A percentile compares a stretch with the other conserved stretches of the same genome.
phyloP scores from a whole-genome alignment of 2,329 filamentous ascomycete genomes.

The Dactylellina parvicollis region DNA sequence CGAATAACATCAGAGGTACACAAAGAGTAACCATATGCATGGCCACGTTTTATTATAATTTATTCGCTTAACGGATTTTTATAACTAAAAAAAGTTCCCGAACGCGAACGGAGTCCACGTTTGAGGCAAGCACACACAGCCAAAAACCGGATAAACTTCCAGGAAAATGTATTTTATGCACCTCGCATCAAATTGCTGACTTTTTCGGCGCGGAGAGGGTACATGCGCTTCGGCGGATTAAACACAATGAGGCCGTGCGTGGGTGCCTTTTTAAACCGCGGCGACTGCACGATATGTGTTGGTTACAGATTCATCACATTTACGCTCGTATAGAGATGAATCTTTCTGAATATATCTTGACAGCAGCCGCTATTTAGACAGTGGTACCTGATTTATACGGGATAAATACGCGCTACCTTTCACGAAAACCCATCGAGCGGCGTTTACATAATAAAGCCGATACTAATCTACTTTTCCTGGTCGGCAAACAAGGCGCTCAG shows the following conservation, averaged over 20 bases:
- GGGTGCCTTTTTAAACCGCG: neutral
- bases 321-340: no score
- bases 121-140: conserved; percentile 10
- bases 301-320: no score
- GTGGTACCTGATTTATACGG: no score
- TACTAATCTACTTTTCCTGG: no score
- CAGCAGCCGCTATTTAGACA: no score
- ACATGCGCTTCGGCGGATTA: no score
- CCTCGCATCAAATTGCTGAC: conserved; percentile 5
- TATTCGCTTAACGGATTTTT: conserved; percentile 49
- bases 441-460: no score
- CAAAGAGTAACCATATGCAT: conserved; percentile 13
- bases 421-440: no score
- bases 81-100: conserved; percentile 51
- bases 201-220: neutral
- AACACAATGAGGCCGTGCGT: no score
- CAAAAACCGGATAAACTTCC: conserved; percentile 47
- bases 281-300: neutral
- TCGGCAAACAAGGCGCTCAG: neutral
- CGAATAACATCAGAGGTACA: neutral
- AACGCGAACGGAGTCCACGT: conserved; percentile 20
- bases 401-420: no score
- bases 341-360: no score
- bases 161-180: conserved; percentile 24
- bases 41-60: conserved; percentile 52